Evolutionary conservation across 768 basidiomycete genomes (phyloP).

Genomic region (Pulveroboletus sp.): DNA sequence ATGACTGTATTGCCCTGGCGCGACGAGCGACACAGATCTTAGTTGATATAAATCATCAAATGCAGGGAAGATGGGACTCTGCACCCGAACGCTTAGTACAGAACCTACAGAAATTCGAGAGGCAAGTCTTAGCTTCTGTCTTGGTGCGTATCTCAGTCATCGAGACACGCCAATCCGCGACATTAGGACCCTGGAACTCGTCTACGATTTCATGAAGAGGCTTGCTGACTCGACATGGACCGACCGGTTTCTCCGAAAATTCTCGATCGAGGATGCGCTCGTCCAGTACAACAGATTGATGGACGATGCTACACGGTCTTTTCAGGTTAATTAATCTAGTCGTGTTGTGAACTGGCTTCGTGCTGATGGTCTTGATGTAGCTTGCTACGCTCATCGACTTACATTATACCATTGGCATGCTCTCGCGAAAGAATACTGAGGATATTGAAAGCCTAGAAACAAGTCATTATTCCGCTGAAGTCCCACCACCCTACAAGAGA

Average conservation of each 20-base stretch:
- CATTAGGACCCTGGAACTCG: constrained; percentile 35
- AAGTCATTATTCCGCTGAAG: background rate
- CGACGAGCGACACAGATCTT: constrained; percentile 39
- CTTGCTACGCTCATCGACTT: constrained; percentile 45
- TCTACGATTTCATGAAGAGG: constrained; percentile 37
- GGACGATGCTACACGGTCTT: constrained; percentile 43
- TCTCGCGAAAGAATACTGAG: constrained; percentile 5
- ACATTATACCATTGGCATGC: constrained; percentile 35
- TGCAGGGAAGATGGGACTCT: constrained; percentile 41
- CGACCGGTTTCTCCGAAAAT: constrained; percentile 37
- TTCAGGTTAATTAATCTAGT: constrained; percentile 38
- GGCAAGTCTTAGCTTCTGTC: constrained; percentile 23
- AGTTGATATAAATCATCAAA: constrained; percentile 41
- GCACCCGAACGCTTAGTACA: constrained; percentile 37
- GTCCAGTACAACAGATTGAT: constrained; percentile 30
- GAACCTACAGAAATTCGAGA: constrained; percentile 39
- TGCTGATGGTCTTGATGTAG: constrained; percentile 21
- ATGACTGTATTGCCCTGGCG: constrained; percentile 36
- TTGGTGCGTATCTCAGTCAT: background rate
- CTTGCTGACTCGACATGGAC: constrained; percentile 40
- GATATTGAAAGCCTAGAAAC: background rate
- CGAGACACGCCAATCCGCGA: background rate
- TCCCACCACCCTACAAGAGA: constrained; percentile 21
- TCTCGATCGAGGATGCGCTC: constrained; percentile 38
- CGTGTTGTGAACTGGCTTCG: background rate